Evolutionary conservation across 176 grass and related monocot genomes (phyloP), one percentile per base, ranked within the genome.

Genomic region (Canna indica): DNA sequence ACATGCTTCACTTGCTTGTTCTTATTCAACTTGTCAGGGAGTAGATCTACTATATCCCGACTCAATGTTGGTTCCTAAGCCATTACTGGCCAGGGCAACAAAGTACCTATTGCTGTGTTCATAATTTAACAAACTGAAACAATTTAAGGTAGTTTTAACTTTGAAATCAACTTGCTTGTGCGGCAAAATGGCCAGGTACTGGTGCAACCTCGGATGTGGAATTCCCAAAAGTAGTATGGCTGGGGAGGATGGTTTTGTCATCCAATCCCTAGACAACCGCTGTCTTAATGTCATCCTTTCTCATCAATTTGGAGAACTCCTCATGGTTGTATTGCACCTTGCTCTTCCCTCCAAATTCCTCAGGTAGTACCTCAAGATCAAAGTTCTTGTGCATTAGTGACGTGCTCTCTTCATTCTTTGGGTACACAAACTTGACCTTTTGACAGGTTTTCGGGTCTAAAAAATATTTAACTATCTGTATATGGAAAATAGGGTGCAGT

Each of bases 271-370:
- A 62, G 12, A 32, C 14, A 39, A 17, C 34, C 0, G 82, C 11
- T 8, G 56, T 79, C 75, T 75, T 90, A n/a, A 85, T 73, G 31
- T 99, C 94, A 65, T 99, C 84, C 14, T 84, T 78, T 30, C 45
- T 25, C 94, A 90, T 93, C 78, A 99, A 30, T 59, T 84, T 83
- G 32, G 90, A 82, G 73, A 83, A 99, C 68, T 88, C 86, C 39
- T 90, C 94, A 61, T 93, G 86, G 67, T 81, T 79, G 44, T 93
- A 99, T n/a, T 84, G 52, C 7, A 26, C 59, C 26, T 64, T 82
- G 72, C 67, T 84, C 73, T 76, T 82, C 10, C 94, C 94, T 67
- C 94, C 94, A 76, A 99, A 93, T 66, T 93, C 84, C 46, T 74
- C 27, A 0, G 86, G 89, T 60, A 99, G 86, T n/a, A 80, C 71